Base-by-base conservation (phyloP, 129 eudicot genomes). In the Artemisia argyi region DNA sequence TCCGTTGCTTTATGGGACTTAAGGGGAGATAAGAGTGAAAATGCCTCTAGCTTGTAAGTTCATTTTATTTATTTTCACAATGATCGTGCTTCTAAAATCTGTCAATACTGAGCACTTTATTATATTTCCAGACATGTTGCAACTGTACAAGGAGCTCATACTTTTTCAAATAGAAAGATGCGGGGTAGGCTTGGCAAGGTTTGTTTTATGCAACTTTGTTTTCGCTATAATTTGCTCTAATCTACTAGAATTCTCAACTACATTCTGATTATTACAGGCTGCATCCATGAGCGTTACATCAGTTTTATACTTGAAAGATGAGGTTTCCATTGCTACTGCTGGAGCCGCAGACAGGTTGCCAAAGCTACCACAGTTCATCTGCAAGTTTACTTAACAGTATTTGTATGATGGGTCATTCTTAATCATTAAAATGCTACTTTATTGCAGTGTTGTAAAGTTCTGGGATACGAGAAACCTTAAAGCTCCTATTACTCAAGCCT, bases 1-100 rank as follows among this genome's bases (percentile, higher is more conserved):
- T 87, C 97, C 3, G 90, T 94, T 84, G 88, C 96, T 63, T 50
- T 94, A 15, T 94, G 98, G 98, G 98, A 94, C 83, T 79, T 87
- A 76, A 86, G 98, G 77, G 76, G 83, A 71, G 73, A 74, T 65
- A 71, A 61, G 14, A 70, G 59, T 83, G 74, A 57, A 46, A 76
- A 71, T n/a, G 11, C 52, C 11, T 51, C 79, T 68, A 69, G 57
- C 72, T 42, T 70, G 98, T 89, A 86, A 84, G 98, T 78, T 66
- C 55, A 8, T 22, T 1, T 20, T 59, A 20, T 48, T 28, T 20
- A 61, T 64, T 51, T 57, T 32, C 35, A 51, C 4, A 35, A 26
- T 16, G 42, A 52, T 58, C 15, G 19, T 19, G 39, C 10, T 17
- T 49, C 60, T 46, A 24, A n/a, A 19, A 60, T 10, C 15, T 1